These are phyloP conservation scores for Corynascus novoguineensis DNA, from an alignment of 495 filamentous ascomycete species.

Conservation along the genomic window DNA sequence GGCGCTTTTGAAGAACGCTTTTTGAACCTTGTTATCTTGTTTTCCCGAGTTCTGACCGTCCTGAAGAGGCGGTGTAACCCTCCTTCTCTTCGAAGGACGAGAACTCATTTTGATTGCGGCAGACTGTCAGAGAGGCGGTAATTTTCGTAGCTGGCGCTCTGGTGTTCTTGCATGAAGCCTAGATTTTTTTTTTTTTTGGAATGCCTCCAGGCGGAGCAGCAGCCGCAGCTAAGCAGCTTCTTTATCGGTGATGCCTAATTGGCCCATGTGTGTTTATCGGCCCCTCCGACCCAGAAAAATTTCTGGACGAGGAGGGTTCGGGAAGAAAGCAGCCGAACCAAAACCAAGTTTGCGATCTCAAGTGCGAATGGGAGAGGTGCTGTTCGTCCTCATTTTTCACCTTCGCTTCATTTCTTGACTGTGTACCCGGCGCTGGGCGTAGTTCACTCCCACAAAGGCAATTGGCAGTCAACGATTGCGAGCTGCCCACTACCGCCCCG, in stretches of 20 bases:
- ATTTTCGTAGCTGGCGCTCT: neutral
- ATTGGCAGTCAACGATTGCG: neutral
- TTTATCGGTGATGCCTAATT: conserved; percentile 17
- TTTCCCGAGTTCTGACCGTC: conserved; percentile 24
- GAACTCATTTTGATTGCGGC: conserved; percentile 31
- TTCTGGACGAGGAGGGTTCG: conserved; percentile 5
- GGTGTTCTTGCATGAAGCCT: neutral
- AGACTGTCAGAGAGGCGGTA: conserved; percentile 5
- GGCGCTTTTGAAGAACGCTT: conserved; percentile 43
- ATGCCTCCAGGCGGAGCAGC: conserved; percentile 9
- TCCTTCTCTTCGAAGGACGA: conserved; percentile 42
- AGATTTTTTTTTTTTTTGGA: conserved; percentile 23
- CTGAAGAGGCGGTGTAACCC: conserved; percentile 36
- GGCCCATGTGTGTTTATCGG: conserved; percentile 22
- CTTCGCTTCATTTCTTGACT: neutral
- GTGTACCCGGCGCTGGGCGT: neutral
- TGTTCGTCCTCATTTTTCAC: neutral
- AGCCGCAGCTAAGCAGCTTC: conserved; percentile 12
- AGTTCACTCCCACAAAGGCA: neutral
- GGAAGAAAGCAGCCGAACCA: conserved; percentile 3
- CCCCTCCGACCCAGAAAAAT: conserved; percentile 20
- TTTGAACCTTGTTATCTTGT: conserved; percentile 34
- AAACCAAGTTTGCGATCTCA: neutral
- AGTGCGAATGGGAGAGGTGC: neutral
- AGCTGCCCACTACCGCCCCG: neutral